Percentiles rank a stretch among this genome's conserved stretches.
Conservation (phyloP, 148 eudicot species). For the Vaccinium vitisidaea region DNA sequence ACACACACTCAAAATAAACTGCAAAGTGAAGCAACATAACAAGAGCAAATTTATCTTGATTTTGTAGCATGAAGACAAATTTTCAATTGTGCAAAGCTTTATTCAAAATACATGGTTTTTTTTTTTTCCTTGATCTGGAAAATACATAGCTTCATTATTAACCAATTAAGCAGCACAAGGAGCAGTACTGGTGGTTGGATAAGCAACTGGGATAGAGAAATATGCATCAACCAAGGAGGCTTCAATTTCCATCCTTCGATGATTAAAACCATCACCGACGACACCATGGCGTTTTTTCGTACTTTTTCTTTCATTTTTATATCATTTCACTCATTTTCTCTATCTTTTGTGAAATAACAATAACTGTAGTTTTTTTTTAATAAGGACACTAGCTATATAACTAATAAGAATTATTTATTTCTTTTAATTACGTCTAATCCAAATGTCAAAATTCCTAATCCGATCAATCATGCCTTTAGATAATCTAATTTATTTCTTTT, state of each 20-base stretch:
- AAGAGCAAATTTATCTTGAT: background rate
- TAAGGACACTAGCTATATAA: too few relatives aligned
- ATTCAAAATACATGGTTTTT: too few relatives aligned
- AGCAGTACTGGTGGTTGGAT: background rate
- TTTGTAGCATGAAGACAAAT: background rate
- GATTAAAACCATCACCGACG: background rate
- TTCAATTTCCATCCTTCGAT: slow-evolving; percentile 13
- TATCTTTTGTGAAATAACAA: too few relatives aligned
- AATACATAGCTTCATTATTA: background rate
- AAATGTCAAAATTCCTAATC: too few relatives aligned
- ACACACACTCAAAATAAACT: background rate
- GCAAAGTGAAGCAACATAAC: background rate
- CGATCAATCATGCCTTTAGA: too few relatives aligned
- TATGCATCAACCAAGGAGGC: slow-evolving; percentile 21
- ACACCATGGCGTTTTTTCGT: background rate
- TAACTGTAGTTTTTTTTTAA: too few relatives aligned
- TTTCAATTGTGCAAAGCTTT: background rate
- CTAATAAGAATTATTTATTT: too few relatives aligned
- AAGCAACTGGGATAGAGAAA: slow-evolving; percentile 18
- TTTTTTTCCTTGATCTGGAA: too few relatives aligned
- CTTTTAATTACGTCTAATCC: too few relatives aligned
- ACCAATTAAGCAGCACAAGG: background rate
- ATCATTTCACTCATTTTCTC: too few relatives aligned
- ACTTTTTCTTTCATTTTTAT: too few relatives aligned
- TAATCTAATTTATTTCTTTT: too few relatives aligned